Evolutionary conservation across 1,284 basidiomycete genomes (phyloP).

Genomic region (Mycosarcoma maydis): DNA sequence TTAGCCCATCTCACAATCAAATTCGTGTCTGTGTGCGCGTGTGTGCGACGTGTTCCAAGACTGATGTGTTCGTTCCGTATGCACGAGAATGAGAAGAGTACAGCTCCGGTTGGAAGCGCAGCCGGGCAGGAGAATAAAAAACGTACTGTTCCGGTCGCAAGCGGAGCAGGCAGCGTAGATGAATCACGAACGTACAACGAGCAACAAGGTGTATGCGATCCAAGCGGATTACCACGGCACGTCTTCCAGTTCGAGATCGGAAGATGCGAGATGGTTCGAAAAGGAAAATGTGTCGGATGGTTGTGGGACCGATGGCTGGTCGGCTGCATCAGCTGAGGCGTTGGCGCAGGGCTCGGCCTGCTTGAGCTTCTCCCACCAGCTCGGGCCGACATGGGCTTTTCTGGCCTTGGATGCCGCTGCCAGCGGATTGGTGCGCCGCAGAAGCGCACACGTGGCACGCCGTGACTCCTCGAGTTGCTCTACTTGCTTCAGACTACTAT

Average conservation of each 20-base stretch:
- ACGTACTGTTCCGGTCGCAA: too few relatives aligned
- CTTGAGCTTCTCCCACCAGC: conserved; percentile 43
- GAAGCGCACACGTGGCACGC: conserved; percentile 3
- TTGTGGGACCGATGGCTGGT: background rate
- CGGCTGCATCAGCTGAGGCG: background rate
- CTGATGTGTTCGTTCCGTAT: too few relatives aligned
- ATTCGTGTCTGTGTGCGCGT: too few relatives aligned
- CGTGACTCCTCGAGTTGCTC: conserved; percentile 18
- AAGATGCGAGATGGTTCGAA: conserved; percentile 1
- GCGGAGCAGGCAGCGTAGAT: too few relatives aligned
- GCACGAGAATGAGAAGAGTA: too few relatives aligned
- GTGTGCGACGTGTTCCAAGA: too few relatives aligned
- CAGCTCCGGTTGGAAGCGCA: too few relatives aligned
- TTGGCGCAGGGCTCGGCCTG: background rate
- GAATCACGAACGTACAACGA: too few relatives aligned
- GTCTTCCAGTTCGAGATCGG: conserved; percentile 28
- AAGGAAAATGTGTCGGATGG: conserved; percentile 14
- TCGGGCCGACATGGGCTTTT: conserved; percentile 12
- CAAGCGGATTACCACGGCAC: conserved; percentile 20
- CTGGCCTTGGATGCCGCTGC: conserved; percentile 1
- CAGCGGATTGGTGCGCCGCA: conserved; percentile 7
- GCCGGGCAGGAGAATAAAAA: too few relatives aligned
- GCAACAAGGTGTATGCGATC: background rate
- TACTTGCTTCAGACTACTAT: conserved; percentile 33
- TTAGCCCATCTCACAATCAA: too few relatives aligned